Conservation (phyloP, 371 early-diverging fungal genomes). For the Lichtheimia corymbifera region DNA sequence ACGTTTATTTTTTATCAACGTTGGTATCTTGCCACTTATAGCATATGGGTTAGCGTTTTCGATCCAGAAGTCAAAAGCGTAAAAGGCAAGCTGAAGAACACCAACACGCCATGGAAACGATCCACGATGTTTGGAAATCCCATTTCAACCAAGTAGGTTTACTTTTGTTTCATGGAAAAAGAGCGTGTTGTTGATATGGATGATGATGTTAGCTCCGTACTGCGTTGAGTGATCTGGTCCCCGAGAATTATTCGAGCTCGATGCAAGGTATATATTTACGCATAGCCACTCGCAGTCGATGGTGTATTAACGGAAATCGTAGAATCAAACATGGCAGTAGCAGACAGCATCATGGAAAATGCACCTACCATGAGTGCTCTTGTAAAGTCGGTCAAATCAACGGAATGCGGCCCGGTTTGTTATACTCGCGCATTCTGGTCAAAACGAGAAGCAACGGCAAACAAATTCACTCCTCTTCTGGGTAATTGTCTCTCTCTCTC, state of each 20-base stretch:
- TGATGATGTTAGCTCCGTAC: conserved; percentile 12
- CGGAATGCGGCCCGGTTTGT: background rate
- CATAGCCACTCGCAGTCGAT: background rate
- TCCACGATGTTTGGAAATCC: conserved; percentile 13
- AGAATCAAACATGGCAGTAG: background rate
- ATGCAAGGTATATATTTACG: background rate
- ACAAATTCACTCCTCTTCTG: conserved; percentile 8
- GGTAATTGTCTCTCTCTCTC: no score
- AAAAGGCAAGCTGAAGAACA: conserved; percentile 5
- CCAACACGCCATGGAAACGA: conserved; percentile 9
- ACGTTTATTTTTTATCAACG: background rate
- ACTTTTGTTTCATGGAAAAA: background rate
- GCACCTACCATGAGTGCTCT: conserved; percentile 8
- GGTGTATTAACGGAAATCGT: no score
- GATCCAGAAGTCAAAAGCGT: conserved; percentile 14
- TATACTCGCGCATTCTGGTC: conserved; percentile 4
- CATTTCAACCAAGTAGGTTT: conserved; percentile 19
- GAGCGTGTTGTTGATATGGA: background rate
- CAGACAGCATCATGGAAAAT: background rate
- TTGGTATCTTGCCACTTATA: background rate
- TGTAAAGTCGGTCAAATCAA: background rate
- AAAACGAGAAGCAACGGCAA: conserved; percentile 5
- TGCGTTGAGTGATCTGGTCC: conserved; percentile 16
- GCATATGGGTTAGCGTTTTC: conserved; percentile 11
- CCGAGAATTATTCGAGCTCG: background rate